These are phyloP conservation scores for Arachnopeziza araneosa DNA, from an alignment of 2,329 filamentous ascomycete genomes.

Conservation along the genomic window DNA sequence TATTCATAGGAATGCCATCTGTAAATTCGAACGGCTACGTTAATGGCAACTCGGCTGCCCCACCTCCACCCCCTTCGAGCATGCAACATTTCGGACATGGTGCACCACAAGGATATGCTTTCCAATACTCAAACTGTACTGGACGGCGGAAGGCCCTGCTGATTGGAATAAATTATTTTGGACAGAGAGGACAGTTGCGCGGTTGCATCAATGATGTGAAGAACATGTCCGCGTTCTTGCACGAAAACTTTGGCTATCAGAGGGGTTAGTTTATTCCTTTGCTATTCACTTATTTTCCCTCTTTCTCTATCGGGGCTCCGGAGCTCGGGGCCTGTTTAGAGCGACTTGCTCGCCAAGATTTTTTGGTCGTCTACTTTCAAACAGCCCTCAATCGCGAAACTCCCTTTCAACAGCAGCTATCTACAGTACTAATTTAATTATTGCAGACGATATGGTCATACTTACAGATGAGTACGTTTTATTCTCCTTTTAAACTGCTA, in stretches of 20 bases:
- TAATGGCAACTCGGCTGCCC: conserved; percentile 52
- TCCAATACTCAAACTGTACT: conserved; percentile 88
- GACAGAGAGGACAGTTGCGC: conserved; percentile 80
- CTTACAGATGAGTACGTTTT: too few species aligned
- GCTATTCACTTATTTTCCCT: too few species aligned
- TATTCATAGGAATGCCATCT: conserved; percentile 34
- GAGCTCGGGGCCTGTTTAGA: too few species aligned
- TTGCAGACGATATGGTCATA: too few species aligned
- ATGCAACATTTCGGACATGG: conserved; percentile 73
- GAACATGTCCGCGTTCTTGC: conserved; percentile 91
- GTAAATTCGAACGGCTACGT: conserved; percentile 48
- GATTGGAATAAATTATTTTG: conserved; percentile 96
- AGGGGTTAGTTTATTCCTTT: conserved; percentile 39
- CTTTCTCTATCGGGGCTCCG: too few species aligned
- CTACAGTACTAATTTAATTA: too few species aligned
- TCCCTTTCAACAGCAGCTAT: too few species aligned
- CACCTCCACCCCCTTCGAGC: conserved; percentile 62
- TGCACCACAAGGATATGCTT: conserved; percentile 73
- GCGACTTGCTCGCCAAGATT: too few species aligned
- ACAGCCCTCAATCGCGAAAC: too few species aligned
- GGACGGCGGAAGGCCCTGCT: conserved; percentile 83
- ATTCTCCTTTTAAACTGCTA: too few species aligned
- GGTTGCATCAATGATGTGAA: conserved; percentile 97
- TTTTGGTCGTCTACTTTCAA: too few species aligned
- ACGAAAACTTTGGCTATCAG: conserved; percentile 85